Evolutionary conservation across 2,329 filamentous ascomycete species (phyloP), one percentile per base, ranked within the genome.

Genomic region (Exophiala calicioides): DNA sequence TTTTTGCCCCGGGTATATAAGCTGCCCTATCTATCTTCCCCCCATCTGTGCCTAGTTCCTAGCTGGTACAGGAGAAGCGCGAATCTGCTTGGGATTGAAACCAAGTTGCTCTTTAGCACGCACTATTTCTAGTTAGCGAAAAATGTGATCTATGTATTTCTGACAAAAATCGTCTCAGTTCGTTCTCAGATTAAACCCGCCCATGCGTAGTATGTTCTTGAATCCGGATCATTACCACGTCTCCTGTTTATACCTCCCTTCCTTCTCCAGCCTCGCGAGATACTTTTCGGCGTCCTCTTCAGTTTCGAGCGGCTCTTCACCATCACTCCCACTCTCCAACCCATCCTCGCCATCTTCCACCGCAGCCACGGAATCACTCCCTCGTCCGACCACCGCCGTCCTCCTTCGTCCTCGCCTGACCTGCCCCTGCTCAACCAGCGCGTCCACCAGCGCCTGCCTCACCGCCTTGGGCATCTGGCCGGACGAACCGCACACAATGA

Each of bases 381-480:
- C 8, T 10, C 15, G 15, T 12, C 26, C 24, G 15, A 5, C 15
- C 12, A 58, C 1, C 64, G 47, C 78, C 73, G 2, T 75, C 76
- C 3, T 68, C 69, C 13, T 73, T 69, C 43, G 71, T 60, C 26
- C 32, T 18, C 23, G n/a, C 26, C 23, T 29, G 19, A 58, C 60
- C 72, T 59, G 3, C 44, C 47, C 1, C 68, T 71, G 32, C 69
- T 64, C n/a, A 62, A 60, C 23, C 18, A 87, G 76, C 2, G 76
- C 71, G 60, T 85, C 80, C n/a, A 83, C 71, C 19, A 88, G 67
- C 3, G 84, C 82, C 60, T 82, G 78, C 13, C 83, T 71, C 1
- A 88, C 80, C 8, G 81, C 82, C 58, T 82, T 80, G 1, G 85
- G 84, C 85, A 88, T 88, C 48, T 77, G 79, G 1, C 85, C 85